Evolutionary conservation across 108 stramenopile genomes (phyloP), one percentile per base, ranked within the genome.

Genomic region (Pseudonitzschia multiseries): DNA sequence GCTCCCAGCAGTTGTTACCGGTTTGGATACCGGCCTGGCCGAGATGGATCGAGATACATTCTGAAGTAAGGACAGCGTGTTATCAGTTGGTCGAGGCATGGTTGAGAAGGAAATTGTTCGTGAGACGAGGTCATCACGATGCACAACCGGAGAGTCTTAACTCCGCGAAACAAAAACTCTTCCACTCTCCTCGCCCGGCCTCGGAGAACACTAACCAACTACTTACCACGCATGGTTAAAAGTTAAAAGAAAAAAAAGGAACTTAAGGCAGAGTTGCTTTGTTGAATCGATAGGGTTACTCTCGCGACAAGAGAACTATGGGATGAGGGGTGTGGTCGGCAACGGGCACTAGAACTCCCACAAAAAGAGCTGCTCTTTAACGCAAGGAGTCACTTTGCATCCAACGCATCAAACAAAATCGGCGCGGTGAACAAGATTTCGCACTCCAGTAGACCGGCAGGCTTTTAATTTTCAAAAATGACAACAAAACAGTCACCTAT

Each of bases 1-100:
- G 93, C 86, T 98, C 97, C 97, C 97, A 98, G 89, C 97, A 98
- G 73, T 92, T 89, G 88, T 98, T 97, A 65, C 95, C 95, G 76
- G 85, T 86, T 86, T 98, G 96, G 89, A 96, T 93, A 81, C 96
- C 97, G 82, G 91, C 96, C 83, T 98, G 93, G 74, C 93, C 93
- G 73, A 95, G 73, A 79, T 95, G 93, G 74, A 95, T 84, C 26
- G 91, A 95, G 89, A 95, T 91, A 57, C 69, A 74, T 74, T 66
- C 73, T 57, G 27, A 2, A 26, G 26, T 29, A 29, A 31, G 24
- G 54, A n/a, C n/a, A n/a, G n/a, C n/a, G n/a, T n/a, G n/a, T n/a
- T n/a, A n/a, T n/a, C n/a, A n/a, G n/a, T n/a, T n/a, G 29, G 14
- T 50, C 8, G 13, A 5, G 1, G 46, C 46, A 56, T 3, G n/a